Percentiles rank a stretch among this genome's conserved stretches.
Evolutionary conservation across 768 basidiomycete genomes (phyloP).

Genomic region (Amanita rubescens): DNA sequence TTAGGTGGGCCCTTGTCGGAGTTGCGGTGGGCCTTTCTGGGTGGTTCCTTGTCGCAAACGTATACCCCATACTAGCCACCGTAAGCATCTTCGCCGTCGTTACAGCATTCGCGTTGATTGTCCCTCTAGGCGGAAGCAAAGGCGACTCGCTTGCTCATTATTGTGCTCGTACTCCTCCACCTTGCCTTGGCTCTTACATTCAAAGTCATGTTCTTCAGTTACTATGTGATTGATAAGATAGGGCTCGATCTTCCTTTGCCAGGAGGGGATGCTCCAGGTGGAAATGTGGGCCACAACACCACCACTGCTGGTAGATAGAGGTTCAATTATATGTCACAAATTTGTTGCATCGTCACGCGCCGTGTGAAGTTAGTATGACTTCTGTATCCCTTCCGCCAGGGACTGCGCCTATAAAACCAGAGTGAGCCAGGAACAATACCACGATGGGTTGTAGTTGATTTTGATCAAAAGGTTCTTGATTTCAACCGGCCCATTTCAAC

Average conservation of each 20-base stretch:
- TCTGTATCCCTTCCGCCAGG: constrained; percentile 17
- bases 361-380: neutral
- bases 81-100: constrained; percentile 36
- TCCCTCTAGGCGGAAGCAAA: constrained; percentile 71
- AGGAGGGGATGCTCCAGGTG: constrained; percentile 26
- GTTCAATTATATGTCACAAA: neutral
- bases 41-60: constrained; percentile 76
- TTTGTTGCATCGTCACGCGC: neutral
- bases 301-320: neutral
- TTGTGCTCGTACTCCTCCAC: constrained; percentile 70
- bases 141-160: constrained; percentile 74
- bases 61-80: constrained; percentile 84
- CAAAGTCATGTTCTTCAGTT: constrained; percentile 65
- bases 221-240: constrained; percentile 40
- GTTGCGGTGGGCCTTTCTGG: constrained; percentile 75
- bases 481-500: constrained; percentile 15
- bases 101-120: neutral
- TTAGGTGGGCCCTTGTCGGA: constrained; percentile 77
- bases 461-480: constrained; percentile 25
- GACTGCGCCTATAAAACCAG: constrained; percentile 32
- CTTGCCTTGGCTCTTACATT: constrained; percentile 76
- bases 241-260: constrained; percentile 35
- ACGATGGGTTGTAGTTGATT: neutral
- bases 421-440: constrained; percentile 19
- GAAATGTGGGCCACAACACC: neutral